Base-by-base conservation (phyloP, 2,329 filamentous ascomycete genomes). In the Dothiorella sarmentorum region DNA sequence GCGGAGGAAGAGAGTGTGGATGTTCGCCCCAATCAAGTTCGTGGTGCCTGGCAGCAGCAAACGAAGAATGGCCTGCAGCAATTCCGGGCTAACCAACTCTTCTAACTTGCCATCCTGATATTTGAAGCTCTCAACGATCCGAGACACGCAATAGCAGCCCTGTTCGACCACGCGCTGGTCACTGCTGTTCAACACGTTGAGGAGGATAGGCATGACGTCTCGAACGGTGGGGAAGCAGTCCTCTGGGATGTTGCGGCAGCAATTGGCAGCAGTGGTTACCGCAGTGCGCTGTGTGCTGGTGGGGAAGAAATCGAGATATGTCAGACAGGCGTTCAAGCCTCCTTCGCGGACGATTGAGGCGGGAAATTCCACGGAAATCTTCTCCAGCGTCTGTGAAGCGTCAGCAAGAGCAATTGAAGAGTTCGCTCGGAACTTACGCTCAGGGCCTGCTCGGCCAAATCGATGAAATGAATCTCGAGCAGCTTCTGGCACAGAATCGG, bases 111-210 rank as follows among this genome's bases (percentile, higher is more conserved):
- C 83, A 18, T 93, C 84, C 59, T 92, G 86, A 68, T 93, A 88
- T 69, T 90, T 93, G 80, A 97, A 99, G 77, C 94, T 97, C 76
- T 99, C 93, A 27, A 97, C 91, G 61, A 99, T 94, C 42, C 94
- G 85, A 4, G 92, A 95, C 17, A 99, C 93, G 73, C 94, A 99
- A 7, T 97, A 82, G 22, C 93, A 97, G 10, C 90, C 94, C 72
- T 99, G 92, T 72, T 99, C 94, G 18, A 99, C 92, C 15, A 99
- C 95, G 63, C 93, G 90, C 69, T 97, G 94, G 69, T 99, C 94
- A 73, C 84, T 97, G 77, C 93, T 97, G 58, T 84, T 85, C 37
- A 99, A 80, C 13, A 97, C 94, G 68, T 91, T 91, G 60, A 96
- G 85, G 29, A 99, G 81, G 24, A 91, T 97, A 6, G 92, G 92